These are phyloP conservation scores for Tricholomella constricta DNA, from an alignment of 768 basidiomycete genomes.

Conservation along the genomic window DNA sequence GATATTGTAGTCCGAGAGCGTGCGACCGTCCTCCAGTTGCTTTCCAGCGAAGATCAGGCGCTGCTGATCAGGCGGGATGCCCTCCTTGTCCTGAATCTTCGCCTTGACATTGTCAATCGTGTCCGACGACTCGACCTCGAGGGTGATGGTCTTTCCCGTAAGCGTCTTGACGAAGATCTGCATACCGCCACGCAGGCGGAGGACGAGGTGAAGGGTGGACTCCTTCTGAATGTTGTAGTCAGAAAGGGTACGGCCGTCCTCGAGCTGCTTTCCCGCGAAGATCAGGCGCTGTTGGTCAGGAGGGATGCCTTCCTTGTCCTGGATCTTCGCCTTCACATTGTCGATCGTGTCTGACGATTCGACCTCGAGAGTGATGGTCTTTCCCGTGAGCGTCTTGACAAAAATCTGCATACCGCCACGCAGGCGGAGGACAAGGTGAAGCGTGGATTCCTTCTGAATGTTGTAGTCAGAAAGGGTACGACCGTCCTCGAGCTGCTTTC, in stretches of 20 bases:
- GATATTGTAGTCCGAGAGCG: constrained; percentile 23
- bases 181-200: constrained; percentile 38
- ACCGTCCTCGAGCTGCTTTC: constrained; percentile 41
- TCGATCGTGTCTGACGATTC: constrained; percentile 24
- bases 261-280: constrained; percentile 24
- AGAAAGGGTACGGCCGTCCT: constrained; percentile 23
- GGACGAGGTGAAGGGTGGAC: constrained; percentile 26
- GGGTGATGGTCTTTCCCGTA: constrained; percentile 36
- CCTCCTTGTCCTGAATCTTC: constrained; percentile 24
- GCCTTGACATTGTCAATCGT: constrained; percentile 22
- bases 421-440: constrained; percentile 46
- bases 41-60: constrained; percentile 22
- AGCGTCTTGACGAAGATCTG: constrained; percentile 73
- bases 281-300: constrained; percentile 24
- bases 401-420: constrained; percentile 34
- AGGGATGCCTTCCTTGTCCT: constrained; percentile 24
- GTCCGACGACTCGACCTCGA: constrained; percentile 21
- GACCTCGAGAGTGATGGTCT: constrained; percentile 24
- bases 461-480: constrained; percentile 42
- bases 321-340: constrained; percentile 23
- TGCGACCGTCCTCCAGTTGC: constrained; percentile 21
- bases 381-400: constrained; percentile 23
- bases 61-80: constrained; percentile 22
- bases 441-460: constrained; percentile 60
- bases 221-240: constrained; percentile 26